Base-by-base conservation (phyloP, 2,329 filamentous ascomycete species). In the Fusarium nematophilum region DNA sequence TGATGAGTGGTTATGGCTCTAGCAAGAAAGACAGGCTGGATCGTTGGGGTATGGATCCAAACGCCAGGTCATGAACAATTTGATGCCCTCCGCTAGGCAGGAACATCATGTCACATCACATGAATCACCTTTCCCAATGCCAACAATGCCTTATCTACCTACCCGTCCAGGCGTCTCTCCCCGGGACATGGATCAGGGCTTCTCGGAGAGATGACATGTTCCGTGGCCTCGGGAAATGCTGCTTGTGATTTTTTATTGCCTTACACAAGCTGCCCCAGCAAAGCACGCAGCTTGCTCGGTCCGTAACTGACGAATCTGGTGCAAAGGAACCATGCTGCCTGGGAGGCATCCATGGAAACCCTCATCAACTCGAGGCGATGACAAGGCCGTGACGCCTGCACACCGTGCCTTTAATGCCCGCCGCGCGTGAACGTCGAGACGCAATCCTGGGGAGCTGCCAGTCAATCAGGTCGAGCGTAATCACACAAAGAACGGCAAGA, bases 111-210 rank as follows among this genome's bases (percentile, higher is more conserved):
- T 36, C 23, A 29, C 52, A 46, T 25, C 34, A 13, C 39, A 44
- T 33, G 38, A 18, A n/a, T 50, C 15, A 11, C 25, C 29, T 18
- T 21, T 23, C 30, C 29, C 26, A 8, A 18, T 36, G 34, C 26
- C 26, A 40, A 33, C 39, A 27, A 33, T 27, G 26, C 29, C 53
- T 23, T 10, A 36, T 42, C 21, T 29, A 39, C 38, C 31, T 61
- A 25, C n/a, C 33, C 33, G 8, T 42, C 42, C 37, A 36, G 31
- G 33, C 40, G 13, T 14, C 21, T 23, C 18, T 37, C 40, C 33
- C 39, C 43, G 14, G 18, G 45, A n/a, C 54, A 40, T 37, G 56
- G 49, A 48, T 25, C 44, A 63, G 44, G 49, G 40, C 33, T 49
- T 31, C 15, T 53, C 21, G 26, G 53, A 43, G 38, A 39, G 25